Evolutionary conservation across 2,329 filamentous ascomycete genomes (phyloP).

Genomic region (Hysterium pulicare): DNA sequence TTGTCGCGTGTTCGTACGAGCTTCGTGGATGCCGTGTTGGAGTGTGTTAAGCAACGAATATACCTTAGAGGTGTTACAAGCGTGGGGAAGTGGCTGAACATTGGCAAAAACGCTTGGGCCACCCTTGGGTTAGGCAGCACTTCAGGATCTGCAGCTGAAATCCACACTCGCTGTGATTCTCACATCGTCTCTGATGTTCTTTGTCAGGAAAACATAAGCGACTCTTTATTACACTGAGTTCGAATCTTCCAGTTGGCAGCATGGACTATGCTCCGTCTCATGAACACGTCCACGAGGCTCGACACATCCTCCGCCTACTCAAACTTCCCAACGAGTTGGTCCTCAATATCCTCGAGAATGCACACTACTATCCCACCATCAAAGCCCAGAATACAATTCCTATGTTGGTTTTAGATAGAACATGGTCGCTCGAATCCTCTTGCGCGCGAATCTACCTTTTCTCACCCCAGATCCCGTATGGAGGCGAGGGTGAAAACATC

Average conservation of each 20-base stretch:
- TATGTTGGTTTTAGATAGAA: conserved; percentile 3
- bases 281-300: conserved; percentile 19
- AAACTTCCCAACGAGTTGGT: conserved; percentile 29
- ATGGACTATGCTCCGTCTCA: conserved; percentile 13
- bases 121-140: not conserved
- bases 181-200: not conserved
- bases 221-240: not conserved
- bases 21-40: not conserved
- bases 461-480: conserved; percentile 11
- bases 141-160: not conserved
- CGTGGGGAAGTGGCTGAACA: not conserved
- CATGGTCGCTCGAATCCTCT: conserved; percentile 3
- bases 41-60: not conserved
- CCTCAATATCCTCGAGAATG: conserved; percentile 24
- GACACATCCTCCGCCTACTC: conserved; percentile 18
- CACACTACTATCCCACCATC: conserved; percentile 23
- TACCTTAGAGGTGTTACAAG: not conserved
- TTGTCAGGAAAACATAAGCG: not conserved
- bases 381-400: conserved; percentile 6
- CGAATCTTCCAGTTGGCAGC: not conserved
- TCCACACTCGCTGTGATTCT: not conserved
- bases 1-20: too few species aligned
- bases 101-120: not conserved
- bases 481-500: conserved; percentile 9
- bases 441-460: conserved; percentile 17